Evolutionary conservation across 1,139 yeast species (phyloP), one percentile per base, ranked within the genome.

Genomic region (Pneumocystis sp.): DNA sequence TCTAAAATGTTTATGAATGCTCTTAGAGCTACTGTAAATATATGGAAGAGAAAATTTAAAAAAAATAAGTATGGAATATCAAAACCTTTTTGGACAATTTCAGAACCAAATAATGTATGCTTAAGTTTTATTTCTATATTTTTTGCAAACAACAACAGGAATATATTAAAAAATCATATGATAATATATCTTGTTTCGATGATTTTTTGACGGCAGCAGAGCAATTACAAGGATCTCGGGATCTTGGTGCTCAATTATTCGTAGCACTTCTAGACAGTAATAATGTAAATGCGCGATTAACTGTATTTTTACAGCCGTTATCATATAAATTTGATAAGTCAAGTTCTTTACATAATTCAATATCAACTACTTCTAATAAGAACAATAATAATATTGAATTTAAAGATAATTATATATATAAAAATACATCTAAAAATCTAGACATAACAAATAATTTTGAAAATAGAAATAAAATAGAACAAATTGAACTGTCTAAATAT

Each of bases 261-360:
- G 90, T 89, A 10, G 83, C 89, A 0, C 72, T 91, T 1, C 74
- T 90, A 62, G 76, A 97, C 67, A 80, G 91, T 0, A 76, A 87
- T 17, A 89, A 88, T 0, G 77, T 93, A 39, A 82, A 84, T 63
- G 85, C 95, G 0, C 78, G 99, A 61, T 76, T 93, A 37, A 84
- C 90, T 0, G 85, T 85, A 71, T 90, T 96, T 0, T 71, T 91
- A 25, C 99, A 95, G 72, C 95, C 97, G 0, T 91, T 96, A 0
- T 97, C 93, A 73, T 87, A 84, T 71, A 85, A 93, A 0, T 77
- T 83, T 68, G 71, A 77, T 21, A 65, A 62, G 45, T 42, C 65
- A 1, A 66, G 62, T 34, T 64, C 66, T 57, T 63, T 40, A n/a
- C 29, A 45, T 19, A 59, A 56, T 4, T 63, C 44, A 25, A 34